phyloP scores from a whole-genome alignment of 495 filamentous ascomycete genomes.

The Podospora didyma region DNA sequence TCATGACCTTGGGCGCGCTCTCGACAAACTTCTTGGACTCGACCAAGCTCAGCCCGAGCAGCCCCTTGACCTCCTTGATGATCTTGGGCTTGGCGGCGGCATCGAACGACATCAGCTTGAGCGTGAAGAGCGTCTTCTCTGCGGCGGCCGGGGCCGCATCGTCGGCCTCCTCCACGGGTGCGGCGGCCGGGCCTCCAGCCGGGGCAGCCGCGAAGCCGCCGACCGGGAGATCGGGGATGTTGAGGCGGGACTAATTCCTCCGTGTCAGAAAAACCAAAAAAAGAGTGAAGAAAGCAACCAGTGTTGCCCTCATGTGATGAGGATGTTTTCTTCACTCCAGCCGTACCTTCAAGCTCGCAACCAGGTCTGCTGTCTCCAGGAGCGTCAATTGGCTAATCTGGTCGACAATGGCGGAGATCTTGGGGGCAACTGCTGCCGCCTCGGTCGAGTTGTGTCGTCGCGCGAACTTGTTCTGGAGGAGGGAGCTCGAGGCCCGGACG shows the following conservation, averaged over 20 bases:
- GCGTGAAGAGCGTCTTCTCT: constrained; percentile 96
- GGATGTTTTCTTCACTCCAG: not conserved
- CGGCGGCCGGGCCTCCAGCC: constrained; percentile 50
- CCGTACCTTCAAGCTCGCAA: constrained; percentile 79
- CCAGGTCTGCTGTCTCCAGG: constrained; percentile 93
- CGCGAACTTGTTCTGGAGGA: constrained; percentile 32
- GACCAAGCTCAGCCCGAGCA: constrained; percentile 92
- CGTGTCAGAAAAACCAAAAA: not conserved
- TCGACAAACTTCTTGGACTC: constrained; percentile 99
- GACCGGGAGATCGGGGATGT: constrained; percentile 96
- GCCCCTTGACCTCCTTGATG: constrained; percentile 98
- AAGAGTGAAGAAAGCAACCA: not conserved
- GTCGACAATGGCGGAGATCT: constrained; percentile 90
- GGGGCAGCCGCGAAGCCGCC: constrained; percentile 66
- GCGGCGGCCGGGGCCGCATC: constrained; percentile 80
- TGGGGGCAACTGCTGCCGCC: constrained; percentile 62
- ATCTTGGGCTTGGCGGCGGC: constrained; percentile 90
- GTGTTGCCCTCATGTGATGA: not conserved
- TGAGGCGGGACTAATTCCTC: constrained; percentile 70
- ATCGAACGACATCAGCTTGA: constrained; percentile 89
- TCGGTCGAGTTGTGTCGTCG: constrained; percentile 74
- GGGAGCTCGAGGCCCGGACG: constrained; percentile 36
- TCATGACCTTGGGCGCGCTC: constrained; percentile 94
- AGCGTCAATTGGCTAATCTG: constrained; percentile 97
- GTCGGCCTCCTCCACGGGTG: constrained; percentile 66